Evolutionary conservation across 345 rosid species (phyloP), one percentile per base, ranked within the genome.

Genomic region (Gynandropsis gynandra): DNA sequence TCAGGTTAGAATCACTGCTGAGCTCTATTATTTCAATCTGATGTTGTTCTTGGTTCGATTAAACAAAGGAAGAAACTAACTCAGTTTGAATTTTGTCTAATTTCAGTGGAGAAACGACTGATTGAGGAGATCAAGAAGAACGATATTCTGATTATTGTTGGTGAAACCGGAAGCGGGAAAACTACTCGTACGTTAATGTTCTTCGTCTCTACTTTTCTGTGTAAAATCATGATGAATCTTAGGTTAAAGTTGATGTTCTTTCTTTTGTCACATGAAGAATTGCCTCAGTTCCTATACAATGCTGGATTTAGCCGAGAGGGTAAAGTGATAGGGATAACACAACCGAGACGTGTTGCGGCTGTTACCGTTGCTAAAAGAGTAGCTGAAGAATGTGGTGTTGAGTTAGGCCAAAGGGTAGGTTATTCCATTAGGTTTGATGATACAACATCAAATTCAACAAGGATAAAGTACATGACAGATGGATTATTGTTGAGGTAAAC

Each of bases 151-250:
- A 84, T 87, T 10, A 69, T 90, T n/a, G 96, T 90, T 52, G 98
- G 96, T 10, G 98, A 87, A 74, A 90, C 98, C 16, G 98, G 98
- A 17, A 87, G 98, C 29, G 98, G 98, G 21, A 90, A 90, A 71
- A 84, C 96, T 10, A 90, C 98, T 31, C 98, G 98, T 90, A 63
- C 50, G 5, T 42, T 42, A 17, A 16, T 8, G 2, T 55, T 4
- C 9, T 39, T 49, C 5, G 14, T 49, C 58, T 5, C 38, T 19
- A 21, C 11, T 49, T 29, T 0, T 49, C 3, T 14, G 10, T 17
- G 4, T 14, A n/a, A 16, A 13, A 47, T 7, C 1, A 17, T 15
- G 20, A 16, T n/a, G 20, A 58, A 27, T 48, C 14, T 7, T 11
- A 40, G 31, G 5, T 31, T 42, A 52, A 36, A n/a, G 16, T 29